Percentiles rank a stretch among this genome's conserved stretches.
These are phyloP conservation scores for Xylona heveae DNA, from an alignment of 495 filamentous ascomycete species.

Conservation along the genomic window DNA sequence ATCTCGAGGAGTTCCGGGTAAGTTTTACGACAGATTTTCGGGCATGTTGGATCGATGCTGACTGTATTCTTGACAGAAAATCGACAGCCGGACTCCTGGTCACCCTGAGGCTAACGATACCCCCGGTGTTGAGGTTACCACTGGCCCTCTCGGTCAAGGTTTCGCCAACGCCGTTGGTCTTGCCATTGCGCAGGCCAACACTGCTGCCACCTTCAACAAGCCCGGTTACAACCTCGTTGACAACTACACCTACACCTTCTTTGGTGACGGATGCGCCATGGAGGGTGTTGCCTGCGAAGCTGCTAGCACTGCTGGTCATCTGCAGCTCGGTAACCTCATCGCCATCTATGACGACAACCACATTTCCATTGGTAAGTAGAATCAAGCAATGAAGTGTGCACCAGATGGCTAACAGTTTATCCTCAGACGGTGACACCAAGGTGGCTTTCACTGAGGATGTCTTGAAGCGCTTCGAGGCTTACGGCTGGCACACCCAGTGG, in stretches of 20 bases:
- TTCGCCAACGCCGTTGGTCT: constrained; percentile 91
- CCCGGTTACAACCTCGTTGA: constrained; percentile 76
- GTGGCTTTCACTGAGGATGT: constrained; percentile 96
- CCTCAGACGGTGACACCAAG: constrained; percentile 75
- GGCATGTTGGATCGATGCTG: neutral
- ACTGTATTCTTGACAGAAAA: constrained; percentile 23
- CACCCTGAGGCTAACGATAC: constrained; percentile 96
- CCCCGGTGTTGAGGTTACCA: constrained; percentile 92
- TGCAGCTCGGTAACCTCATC: constrained; percentile 95
- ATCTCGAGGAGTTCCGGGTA: constrained; percentile 91
- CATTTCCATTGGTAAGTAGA: constrained; percentile 59
- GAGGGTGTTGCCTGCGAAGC: constrained; percentile 94
- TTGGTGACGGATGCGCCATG: constrained; percentile 97
- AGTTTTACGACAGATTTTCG: constrained; percentile 14
- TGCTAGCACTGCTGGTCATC: constrained; percentile 77
- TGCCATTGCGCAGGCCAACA: constrained; percentile 84
- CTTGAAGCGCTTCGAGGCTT: constrained; percentile 82
- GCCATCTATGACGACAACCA: constrained; percentile 96
- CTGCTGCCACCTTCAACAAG: constrained; percentile 87
- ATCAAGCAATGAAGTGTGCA: neutral
- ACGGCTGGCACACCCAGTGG: constrained; percentile 84
- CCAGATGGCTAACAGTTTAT: neutral
- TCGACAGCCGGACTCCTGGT: constrained; percentile 89
- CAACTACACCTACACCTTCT: constrained; percentile 93
- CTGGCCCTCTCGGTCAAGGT: constrained; percentile 88